Evolutionary conservation across 2,329 filamentous ascomycete species (phyloP).

Genomic region (Nemania bipapillata): DNA sequence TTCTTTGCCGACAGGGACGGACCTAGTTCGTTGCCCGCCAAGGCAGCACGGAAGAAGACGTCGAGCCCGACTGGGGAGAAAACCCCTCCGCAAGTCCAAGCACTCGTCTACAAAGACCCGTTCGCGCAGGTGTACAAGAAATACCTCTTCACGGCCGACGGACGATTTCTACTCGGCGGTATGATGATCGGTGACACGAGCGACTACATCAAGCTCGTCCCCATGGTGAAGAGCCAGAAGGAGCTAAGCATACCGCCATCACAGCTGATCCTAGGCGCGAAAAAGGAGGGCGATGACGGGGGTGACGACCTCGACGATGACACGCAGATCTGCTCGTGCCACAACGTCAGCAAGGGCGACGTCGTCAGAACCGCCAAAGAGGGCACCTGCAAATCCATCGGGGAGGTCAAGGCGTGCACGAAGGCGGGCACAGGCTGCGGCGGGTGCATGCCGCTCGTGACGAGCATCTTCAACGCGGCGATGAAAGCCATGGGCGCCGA

Average conservation of each 20-base stretch:
- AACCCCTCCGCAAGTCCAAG: constrained; percentile 74
- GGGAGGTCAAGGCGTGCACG: constrained; percentile 86
- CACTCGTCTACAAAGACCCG: constrained; percentile 87
- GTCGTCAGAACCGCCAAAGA: constrained; percentile 77
- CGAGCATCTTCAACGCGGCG: constrained; percentile 88
- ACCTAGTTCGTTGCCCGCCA: constrained; percentile 76
- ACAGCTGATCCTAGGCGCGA: constrained; percentile 83
- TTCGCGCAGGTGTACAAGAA: constrained; percentile 93
- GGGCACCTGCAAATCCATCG: constrained; percentile 82
- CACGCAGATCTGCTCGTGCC: constrained; percentile 90
- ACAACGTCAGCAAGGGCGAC: constrained; percentile 90
- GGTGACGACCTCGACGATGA: constrained; percentile 83
- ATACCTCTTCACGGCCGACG: constrained; percentile 88
- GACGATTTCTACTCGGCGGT: constrained; percentile 89
- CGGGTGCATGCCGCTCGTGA: constrained; percentile 88
- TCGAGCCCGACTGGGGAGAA: constrained; percentile 62
- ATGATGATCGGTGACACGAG: constrained; percentile 97
- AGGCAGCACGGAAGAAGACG: constrained; percentile 59
- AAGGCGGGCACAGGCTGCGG: constrained; percentile 92
- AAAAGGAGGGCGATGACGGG: constrained; percentile 77
- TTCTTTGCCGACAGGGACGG: constrained; percentile 92
- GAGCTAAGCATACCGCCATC: constrained; percentile 79
- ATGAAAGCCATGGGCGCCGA: constrained; percentile 88
- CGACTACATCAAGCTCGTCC: constrained; percentile 89
- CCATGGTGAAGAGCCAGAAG: constrained; percentile 86